Base-by-base conservation (phyloP, 805 yeast species). In the Cyberlindnera bimundalis region DNA sequence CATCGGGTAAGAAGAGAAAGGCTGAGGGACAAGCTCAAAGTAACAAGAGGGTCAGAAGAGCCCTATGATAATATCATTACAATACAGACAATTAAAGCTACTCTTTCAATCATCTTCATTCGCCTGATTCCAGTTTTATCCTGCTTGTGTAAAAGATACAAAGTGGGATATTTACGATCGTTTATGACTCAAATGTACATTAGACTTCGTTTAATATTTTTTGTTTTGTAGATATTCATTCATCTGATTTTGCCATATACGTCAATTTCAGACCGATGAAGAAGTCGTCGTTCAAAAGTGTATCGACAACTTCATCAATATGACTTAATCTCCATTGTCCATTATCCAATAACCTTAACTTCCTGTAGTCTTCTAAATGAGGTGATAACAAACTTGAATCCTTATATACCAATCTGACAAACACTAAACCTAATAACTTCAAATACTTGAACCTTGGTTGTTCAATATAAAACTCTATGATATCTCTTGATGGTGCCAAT, bases 401-500 rank as follows among this genome's bases (percentile, higher is more conserved):
- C 34, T 39, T 50, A 29, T 47, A 53, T 2, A 56, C 53, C 1
- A 75, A 46, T 39, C 93, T 60, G 11, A 73, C 59, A 56, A 85
- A 90, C n/a, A 84, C 54, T 24, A 90, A 69, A 1, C 80, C 76
- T 40, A 91, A 57, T 1, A 85, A 82, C 1, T 84, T 77, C 35
- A 87, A 61, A 55, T 88, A 89, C 60, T 87, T 86, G 71, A 90
- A 90, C 40, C 81, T 78, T 36, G 68, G 64, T 51, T 90, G 93
- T 2, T 59, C 59, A 11, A 83, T 62, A 47, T 76, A 71, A 39
- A 78, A 71, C 14, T 65, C 55, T 2, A 85, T 55, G 5, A 86
- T 76, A 5, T 78, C 84, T 10, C 56, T 53, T 2, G 71, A 52
- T 0, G 97, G 97, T 46, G 78, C 78, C 14, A 93, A 61, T 59